Base-by-base conservation (phyloP, 2,329 filamentous ascomycete species). In the Sporothrix euskadiensis region DNA sequence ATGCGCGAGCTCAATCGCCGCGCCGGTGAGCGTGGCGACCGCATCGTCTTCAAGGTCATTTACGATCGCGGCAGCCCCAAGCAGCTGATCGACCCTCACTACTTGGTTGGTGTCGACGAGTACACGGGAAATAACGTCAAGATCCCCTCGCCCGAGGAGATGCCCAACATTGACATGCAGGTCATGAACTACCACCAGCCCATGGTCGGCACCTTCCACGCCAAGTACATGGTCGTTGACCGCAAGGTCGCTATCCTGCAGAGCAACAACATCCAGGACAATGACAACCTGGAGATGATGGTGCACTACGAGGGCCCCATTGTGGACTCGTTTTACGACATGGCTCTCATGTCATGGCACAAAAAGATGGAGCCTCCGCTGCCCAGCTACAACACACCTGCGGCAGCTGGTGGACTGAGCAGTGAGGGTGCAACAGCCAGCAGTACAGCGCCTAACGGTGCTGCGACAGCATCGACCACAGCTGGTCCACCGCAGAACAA, bases 241-340 rank as follows among this genome's bases (percentile, higher is more conserved):
- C 86, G 92, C 7, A 88, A 87, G 75, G 84, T 91, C n/a, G 92
- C 88, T 0, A 83, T 92, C 0, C 79, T 94, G 1, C 90, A 92
- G 81, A 94, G 91, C 82, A 94, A 94, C 80, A 95, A 94, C 78
- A 91, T 94, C 69, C 85, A 89, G 80, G 89, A 93, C 76, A 94
- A 94, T 71, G 90, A 92, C 77, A 95, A 95, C 76, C 74, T 94
- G 72, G 92, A 95, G 80, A 94, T 95, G 92, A 90, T 93, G 87
- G 85, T 88, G 2, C 91, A 93, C 72, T 79, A 94, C 0, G 91
- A 94, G 81, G 92, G 92, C 0, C 88, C 91, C 0, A 92, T 94
- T 73, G 92, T 94, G 0, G 91, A 94, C 77, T 88, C 89, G 1
- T 81, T 94, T 32, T 94, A 93, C 78, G 92, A 95, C 75, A 90